Percentiles rank a stretch among this genome's conserved stretches.
phyloP scores from a whole-genome alignment of 2,329 filamentous ascomycete species.

The Myrmaecium sp. region DNA sequence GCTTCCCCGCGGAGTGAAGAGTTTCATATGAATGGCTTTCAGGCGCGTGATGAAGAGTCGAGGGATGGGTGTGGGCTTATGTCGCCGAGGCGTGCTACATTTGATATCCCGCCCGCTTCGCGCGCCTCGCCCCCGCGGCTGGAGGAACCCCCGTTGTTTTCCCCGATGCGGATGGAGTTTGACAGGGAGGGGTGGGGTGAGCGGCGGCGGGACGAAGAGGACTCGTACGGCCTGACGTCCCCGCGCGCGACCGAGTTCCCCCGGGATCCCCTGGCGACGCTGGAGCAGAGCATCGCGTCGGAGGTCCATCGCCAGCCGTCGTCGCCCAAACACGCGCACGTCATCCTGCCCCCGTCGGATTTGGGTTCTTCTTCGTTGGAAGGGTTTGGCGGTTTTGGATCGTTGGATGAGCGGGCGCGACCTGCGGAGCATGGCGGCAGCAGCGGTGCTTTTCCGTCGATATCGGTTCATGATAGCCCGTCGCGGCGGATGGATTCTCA shows the following conservation, averaged over 20 bases:
- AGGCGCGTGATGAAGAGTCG: constrained; percentile 10
- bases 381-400: no score
- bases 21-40: constrained; percentile 17
- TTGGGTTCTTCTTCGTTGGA: no score
- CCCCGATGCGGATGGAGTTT: no score
- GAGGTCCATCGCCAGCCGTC: neutral
- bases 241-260: constrained; percentile 25
- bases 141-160: no score
- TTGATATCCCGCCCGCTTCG: neutral
- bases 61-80: constrained; percentile 20
- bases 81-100: constrained; percentile 10
- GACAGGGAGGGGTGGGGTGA: no score
- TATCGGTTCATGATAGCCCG: no score
- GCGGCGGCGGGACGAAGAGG: no score
- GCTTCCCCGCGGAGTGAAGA: constrained; percentile 23
- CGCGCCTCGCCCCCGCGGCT: no score
- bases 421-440: constrained; percentile 2
- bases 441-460: no score
- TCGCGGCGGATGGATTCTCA: no score
- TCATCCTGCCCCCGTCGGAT: constrained; percentile 4
- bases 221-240: constrained; percentile 21
- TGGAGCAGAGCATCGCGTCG: neutral
- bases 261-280: constrained; percentile 11
- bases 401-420: no score
- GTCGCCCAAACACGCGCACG: constrained; percentile 3